Evolutionary conservation across 2,329 filamentous ascomycete species (phyloP), one percentile per base, ranked within the genome.

Genomic region (Pseudopithomyces chartarum): DNA sequence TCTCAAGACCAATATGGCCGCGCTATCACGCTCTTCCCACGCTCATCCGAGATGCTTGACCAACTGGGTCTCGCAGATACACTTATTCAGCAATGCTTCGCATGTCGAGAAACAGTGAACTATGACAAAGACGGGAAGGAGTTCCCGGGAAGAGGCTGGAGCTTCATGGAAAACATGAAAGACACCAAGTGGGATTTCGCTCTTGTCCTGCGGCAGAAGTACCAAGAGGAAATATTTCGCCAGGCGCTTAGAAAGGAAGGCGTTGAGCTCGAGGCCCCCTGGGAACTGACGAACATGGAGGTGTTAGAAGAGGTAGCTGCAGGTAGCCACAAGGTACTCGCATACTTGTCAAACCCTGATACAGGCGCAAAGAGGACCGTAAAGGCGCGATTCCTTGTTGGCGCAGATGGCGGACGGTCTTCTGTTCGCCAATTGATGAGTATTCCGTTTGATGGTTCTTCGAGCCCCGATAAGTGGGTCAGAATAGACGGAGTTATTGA

Each of bases 181-280:
- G 80, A 83, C 55, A 82, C 82, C 1, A 71, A 73, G 23, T 84
- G 80, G 70, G 78, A 82, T 58, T 85, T 83, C 62, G 76, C 79
- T 0, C 71, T 84, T n/a, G 82, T 84, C 1, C 63, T 86, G 52
- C 74, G 83, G 15, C 82, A 86, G 68, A 84, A 81, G 64, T 84
- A 83, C 63, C 80, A 82, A 6, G 83, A 85, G 62, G 79, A 81
- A 12, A 80, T 85, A 40, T 81, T 85, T 50, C 76, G 82, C 40
- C 68, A 70, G n/a, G 71, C 75, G 55, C 47, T 79, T 66, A 69
- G 57, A 47, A 73, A 60, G 46, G 61, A 78, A 29, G 77, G 77
- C 19, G 73, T 76, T 0, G 57, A 68, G 1, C 68, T 79, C 4
- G 69, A 76, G 39, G 66, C 71, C 17, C 74, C 73, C 2, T 67